phyloP scores from a whole-genome alignment of 768 basidiomycete species.

The Psilocybe cubensis region DNA sequence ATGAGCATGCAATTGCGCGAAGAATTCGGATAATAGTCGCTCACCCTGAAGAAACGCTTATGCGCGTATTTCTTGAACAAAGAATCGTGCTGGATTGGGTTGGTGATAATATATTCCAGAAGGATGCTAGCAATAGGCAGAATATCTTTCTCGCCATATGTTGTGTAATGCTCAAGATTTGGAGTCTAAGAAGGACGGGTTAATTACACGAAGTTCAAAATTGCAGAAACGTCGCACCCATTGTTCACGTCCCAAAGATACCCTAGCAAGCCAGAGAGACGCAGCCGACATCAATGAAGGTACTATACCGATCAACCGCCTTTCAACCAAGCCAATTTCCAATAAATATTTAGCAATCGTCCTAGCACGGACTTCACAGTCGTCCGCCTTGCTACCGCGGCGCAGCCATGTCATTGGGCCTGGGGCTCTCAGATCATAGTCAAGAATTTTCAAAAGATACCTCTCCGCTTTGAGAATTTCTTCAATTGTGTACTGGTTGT shows the following conservation, averaged over 20 bases:
- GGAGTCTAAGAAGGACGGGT: constrained; percentile 55
- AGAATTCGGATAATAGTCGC: constrained; percentile 17
- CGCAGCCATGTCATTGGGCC: constrained; percentile 90
- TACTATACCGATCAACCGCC: constrained; percentile 70
- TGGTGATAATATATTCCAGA: constrained; percentile 79
- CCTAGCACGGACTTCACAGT: constrained; percentile 82
- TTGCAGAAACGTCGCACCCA: constrained; percentile 58
- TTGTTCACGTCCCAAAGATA: constrained; percentile 76
- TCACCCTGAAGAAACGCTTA: constrained; percentile 83
- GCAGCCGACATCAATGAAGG: constrained; percentile 86
- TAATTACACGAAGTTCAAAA: background rate
- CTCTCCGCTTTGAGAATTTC: constrained; percentile 90
- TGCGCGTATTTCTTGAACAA: constrained; percentile 90
- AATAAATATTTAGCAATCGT: constrained; percentile 91
- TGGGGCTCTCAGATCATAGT: constrained; percentile 86
- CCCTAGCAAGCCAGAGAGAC: constrained; percentile 82
- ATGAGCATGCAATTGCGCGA: background rate
- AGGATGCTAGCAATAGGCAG: constrained; percentile 84
- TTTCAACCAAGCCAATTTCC: constrained; percentile 84
- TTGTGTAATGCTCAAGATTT: constrained; percentile 87
- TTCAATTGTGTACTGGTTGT: constrained; percentile 72
- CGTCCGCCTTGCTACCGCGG: constrained; percentile 91
- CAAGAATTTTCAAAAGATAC: constrained; percentile 83
- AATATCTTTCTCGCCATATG: constrained; percentile 79
- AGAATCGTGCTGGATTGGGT: constrained; percentile 71